These are phyloP conservation scores for Nakazawaea sp. DNA, from an alignment of 805 yeast genomes.

Conservation along the genomic window DNA sequence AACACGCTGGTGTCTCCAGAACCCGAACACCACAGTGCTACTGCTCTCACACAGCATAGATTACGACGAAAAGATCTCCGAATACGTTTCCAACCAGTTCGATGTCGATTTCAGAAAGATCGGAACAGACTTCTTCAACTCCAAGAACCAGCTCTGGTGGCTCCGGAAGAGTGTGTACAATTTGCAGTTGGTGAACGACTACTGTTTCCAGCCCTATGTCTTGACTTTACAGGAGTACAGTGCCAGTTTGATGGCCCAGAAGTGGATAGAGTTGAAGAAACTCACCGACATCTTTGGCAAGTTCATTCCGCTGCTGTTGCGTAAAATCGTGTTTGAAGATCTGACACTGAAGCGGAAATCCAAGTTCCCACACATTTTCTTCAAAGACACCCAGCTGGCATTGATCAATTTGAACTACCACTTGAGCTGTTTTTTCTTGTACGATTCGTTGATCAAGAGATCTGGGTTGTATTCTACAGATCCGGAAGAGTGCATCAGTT, in stretches of 20 bases:
- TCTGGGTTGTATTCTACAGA: constrained; percentile 6
- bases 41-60: constrained; percentile 1
- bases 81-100: constrained; percentile 5
- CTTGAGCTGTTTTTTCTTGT: constrained; percentile 8
- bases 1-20: constrained; percentile 10
- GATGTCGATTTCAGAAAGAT: constrained; percentile 9
- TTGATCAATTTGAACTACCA: constrained; percentile 10
- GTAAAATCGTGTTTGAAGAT: background rate
- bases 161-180: constrained; percentile 9
- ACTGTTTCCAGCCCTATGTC: constrained; percentile 8
- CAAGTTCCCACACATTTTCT: constrained; percentile 4
- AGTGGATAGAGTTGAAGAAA: constrained; percentile 12
- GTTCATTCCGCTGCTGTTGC: constrained; percentile 3
- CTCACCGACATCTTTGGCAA: constrained; percentile 9
- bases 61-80: constrained; percentile 6
- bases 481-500: background rate
- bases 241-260: constrained; percentile 6
- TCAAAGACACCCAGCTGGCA: constrained; percentile 5
- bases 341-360: background rate
- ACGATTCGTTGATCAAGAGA: constrained; percentile 2
- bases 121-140: constrained; percentile 3
- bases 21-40: constrained; percentile 11
- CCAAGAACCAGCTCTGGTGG: constrained; percentile 12
- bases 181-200: constrained; percentile 8
- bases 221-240: constrained; percentile 6